A percentile compares a stretch with the other conserved stretches of the same genome.
Evolutionary conservation across 2,329 filamentous ascomycete genomes (phyloP).

Genomic region (Lojkania enalia): DNA sequence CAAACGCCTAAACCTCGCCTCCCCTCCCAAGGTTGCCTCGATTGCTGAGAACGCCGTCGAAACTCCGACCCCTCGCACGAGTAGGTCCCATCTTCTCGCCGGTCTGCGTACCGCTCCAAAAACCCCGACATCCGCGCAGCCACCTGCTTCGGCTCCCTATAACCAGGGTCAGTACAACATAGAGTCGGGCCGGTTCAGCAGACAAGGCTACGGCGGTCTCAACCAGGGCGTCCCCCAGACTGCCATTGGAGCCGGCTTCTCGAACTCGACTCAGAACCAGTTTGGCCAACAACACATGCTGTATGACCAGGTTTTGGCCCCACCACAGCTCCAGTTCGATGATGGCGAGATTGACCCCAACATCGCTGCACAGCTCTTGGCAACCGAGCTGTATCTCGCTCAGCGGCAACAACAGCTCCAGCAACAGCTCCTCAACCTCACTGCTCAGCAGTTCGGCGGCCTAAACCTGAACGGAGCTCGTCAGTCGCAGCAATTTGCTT

Average conservation of each 20-base stretch:
- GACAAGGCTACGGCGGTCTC: conserved; percentile 42
- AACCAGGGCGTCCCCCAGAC: conserved; percentile 60
- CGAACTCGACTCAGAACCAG: conserved; percentile 48
- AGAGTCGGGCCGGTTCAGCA: conserved; percentile 53
- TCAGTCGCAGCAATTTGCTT: conserved; percentile 55
- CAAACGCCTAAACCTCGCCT: conserved; percentile 84
- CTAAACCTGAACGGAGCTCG: conserved; percentile 60
- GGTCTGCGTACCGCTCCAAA: conserved; percentile 93
- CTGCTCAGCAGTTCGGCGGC: conserved; percentile 55
- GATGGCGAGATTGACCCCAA: conserved; percentile 80
- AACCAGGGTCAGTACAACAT: conserved; percentile 57
- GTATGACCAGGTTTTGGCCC: conserved; percentile 87
- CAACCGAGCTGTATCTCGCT: conserved; percentile 88
- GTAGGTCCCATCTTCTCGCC: conserved; percentile 90
- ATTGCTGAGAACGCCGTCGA: conserved; percentile 69
- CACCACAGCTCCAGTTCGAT: conserved; percentile 74
- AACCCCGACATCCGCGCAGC: conserved; percentile 68
- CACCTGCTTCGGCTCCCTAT: conserved; percentile 65
- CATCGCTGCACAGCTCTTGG: conserved; percentile 84
- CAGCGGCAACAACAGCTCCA: conserved; percentile 95
- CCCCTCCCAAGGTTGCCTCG: conserved; percentile 67
- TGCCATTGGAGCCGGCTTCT: conserved; percentile 59
- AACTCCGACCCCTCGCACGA: conserved; percentile 83
- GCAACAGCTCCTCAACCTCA: conserved; percentile 85
- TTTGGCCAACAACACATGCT: conserved; percentile 52